A percentile compares a stretch with the other conserved stretches of the same genome.
Conservation (phyloP, 352 stramenopile genomes). For the Phytophthora hybrid region DNA sequence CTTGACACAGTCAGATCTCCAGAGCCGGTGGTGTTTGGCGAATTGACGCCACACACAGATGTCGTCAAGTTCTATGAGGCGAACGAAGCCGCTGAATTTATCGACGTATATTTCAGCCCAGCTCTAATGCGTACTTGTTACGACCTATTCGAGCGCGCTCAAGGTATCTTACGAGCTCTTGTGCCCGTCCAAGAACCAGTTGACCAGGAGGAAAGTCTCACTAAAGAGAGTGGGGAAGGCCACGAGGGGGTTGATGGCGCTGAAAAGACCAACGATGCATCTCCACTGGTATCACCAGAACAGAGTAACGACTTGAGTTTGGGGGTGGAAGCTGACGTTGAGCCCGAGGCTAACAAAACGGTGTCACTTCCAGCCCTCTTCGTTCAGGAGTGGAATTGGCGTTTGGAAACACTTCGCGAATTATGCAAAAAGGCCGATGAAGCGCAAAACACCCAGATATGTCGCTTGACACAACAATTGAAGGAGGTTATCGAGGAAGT, state of each 20-base stretch:
- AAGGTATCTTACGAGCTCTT: conserved; percentile 22
- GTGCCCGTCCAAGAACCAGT: neutral
- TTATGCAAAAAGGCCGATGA: conserved; percentile 42
- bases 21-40: conserved; percentile 37
- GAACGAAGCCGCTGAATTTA: conserved; percentile 29
- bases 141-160: conserved; percentile 41
- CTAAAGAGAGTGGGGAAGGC: conserved; percentile 7
- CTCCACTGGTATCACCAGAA: conserved; percentile 2
- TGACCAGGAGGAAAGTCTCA: conserved; percentile 8
- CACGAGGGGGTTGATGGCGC: neutral
- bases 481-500: conserved; percentile 35
- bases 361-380: neutral
- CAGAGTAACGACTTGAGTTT: neutral
- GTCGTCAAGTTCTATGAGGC: conserved; percentile 46
- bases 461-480: conserved; percentile 23
- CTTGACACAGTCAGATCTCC: conserved; percentile 44
- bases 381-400: conserved; percentile 43
- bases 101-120: conserved; percentile 53
- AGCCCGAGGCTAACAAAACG: neutral
- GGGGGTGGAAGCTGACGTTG: neutral
- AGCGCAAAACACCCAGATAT: conserved; percentile 28
- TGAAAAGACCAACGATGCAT: conserved; percentile 3
- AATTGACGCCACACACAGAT: conserved; percentile 37
- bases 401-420: conserved; percentile 38
- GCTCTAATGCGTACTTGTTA: conserved; percentile 29